These are phyloP conservation scores for Alternaria hordeiaustralica DNA, from an alignment of 2,329 filamentous ascomycete genomes.

Conservation along the genomic window DNA sequence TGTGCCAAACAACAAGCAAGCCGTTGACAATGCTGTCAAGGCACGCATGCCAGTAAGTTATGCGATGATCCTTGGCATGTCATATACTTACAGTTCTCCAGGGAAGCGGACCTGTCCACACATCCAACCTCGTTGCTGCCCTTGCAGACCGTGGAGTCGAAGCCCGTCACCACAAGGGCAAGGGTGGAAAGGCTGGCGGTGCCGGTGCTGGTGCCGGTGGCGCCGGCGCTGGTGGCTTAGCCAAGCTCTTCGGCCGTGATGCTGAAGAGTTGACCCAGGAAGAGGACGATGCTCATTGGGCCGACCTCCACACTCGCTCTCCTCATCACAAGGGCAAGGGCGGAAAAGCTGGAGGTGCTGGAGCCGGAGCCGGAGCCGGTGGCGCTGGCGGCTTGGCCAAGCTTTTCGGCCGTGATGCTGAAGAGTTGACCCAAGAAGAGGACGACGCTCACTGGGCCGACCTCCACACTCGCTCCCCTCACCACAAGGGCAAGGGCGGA, in stretches of 20 bases:
- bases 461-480: slow-evolving; percentile 15
- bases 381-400: background rate
- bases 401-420: background rate
- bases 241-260: slow-evolving; percentile 1
- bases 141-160: slow-evolving; percentile 25
- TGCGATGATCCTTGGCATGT: background rate
- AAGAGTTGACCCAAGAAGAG: slow-evolving; percentile 8
- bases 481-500: slow-evolving; percentile 12
- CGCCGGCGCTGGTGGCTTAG: background rate
- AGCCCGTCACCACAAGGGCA: slow-evolving; percentile 25
- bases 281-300: background rate
- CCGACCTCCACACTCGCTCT: background rate
- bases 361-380: background rate
- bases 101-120: slow-evolving; percentile 31
- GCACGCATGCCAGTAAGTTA: slow-evolving; percentile 37
- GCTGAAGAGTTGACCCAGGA: background rate
- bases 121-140: slow-evolving; percentile 28
- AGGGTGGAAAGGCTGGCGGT: slow-evolving; percentile 11
- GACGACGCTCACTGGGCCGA: slow-evolving; percentile 17
- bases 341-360: background rate
- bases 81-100: slow-evolving; percentile 17
- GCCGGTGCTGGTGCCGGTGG: background rate
- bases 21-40: slow-evolving; percentile 29
- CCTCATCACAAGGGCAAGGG: slow-evolving; percentile 14
- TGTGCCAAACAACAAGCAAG: slow-evolving; percentile 31